Evolutionary conservation across 2,329 filamentous ascomycete species (phyloP), one percentile per base, ranked within the genome.

Genomic region (Mollisiaceae sp.): DNA sequence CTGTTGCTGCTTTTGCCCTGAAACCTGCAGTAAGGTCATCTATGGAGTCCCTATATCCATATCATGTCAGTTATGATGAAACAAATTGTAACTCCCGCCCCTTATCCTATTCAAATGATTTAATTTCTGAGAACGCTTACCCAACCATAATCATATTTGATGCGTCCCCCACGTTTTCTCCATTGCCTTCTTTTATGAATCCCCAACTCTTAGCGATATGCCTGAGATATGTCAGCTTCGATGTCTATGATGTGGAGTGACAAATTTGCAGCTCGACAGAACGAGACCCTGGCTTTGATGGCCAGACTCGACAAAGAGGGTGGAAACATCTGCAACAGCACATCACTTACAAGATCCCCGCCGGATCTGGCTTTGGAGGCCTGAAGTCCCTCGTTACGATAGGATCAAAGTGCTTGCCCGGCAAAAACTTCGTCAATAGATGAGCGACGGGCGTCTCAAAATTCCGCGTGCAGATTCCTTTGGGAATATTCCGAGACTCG

Each of bases 11-110:
- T 0, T 94, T 94, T 0, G 94, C 94, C 60, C 83, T 83, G 66
- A 90, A 86, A 0, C 95, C 94, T 0, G 94, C 93, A 8, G 90
- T 91, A 87, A 98, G 96, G 76, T 99, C 95, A 77, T 98, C 95
- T 63, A 97, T 87, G 18, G 90, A 93, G 75, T 94, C 91, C 4
- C 91, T 91, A 24, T 83, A 6, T 43, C 12, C 11, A 38, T 36
- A 24, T 43, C 32, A 20, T 38, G 6, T 39, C 9, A 41, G 43
- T 8, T 41, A 32, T 41, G 15, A 32, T n/a, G 20, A 35, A 39
- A 61, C 41, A 1, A 39, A 36, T 32, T 27, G n/a, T 12, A 35
- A n/a, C 27, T n/a, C 18, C 14, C 22, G 3, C 8, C 12, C 12
- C 4, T 41, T 12, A 41, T 41, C 11, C 8, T 41, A 3, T 41